phyloP scores from a whole-genome alignment of 1,284 basidiomycete genomes.

The Trametes pubescens region DNA sequence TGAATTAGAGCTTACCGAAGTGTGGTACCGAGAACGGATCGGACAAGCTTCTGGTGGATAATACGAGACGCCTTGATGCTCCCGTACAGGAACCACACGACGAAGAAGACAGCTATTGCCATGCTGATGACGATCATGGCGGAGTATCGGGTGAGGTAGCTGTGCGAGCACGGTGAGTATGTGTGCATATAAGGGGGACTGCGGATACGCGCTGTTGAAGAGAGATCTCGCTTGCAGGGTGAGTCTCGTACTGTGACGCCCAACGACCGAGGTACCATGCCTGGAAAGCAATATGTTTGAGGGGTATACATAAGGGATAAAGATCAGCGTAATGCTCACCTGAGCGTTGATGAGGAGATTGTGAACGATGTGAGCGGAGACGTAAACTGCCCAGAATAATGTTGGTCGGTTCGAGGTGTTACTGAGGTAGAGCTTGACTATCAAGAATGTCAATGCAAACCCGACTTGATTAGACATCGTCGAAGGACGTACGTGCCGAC shows the following conservation, averaged over 20 bases:
- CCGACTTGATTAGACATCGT: conserved; percentile 17
- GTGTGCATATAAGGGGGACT: conserved; percentile 6
- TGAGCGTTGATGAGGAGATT: conserved; percentile 18
- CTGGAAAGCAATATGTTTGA: conserved; percentile 27
- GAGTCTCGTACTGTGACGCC: conserved; percentile 44
- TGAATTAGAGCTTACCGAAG: conserved; percentile 46
- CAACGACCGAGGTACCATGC: conserved; percentile 43
- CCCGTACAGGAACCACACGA: conserved; percentile 50
- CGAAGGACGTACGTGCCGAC: conserved; percentile 41
- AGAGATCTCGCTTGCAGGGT: conserved; percentile 36
- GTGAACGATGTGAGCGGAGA: conserved; percentile 11
- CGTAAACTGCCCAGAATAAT: conserved; percentile 46
- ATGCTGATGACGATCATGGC: conserved; percentile 44
- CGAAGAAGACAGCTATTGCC: conserved; percentile 39
- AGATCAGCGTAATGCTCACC: conserved; percentile 2
- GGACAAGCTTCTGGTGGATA: conserved; percentile 66
- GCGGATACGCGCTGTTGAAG: conserved; percentile 30
- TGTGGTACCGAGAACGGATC: conserved; percentile 63
- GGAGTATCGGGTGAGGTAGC: conserved; percentile 55
- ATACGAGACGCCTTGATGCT: conserved; percentile 59
- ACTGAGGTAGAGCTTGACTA: conserved; percentile 43
- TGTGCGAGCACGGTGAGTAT: conserved; percentile 26
- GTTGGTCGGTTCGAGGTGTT: conserved; percentile 41
- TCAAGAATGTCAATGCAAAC: conserved; percentile 35
- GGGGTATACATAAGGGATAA: background rate